Conservation (phyloP, 2,329 filamentous ascomycete species). For the Capronia epimyces region DNA sequence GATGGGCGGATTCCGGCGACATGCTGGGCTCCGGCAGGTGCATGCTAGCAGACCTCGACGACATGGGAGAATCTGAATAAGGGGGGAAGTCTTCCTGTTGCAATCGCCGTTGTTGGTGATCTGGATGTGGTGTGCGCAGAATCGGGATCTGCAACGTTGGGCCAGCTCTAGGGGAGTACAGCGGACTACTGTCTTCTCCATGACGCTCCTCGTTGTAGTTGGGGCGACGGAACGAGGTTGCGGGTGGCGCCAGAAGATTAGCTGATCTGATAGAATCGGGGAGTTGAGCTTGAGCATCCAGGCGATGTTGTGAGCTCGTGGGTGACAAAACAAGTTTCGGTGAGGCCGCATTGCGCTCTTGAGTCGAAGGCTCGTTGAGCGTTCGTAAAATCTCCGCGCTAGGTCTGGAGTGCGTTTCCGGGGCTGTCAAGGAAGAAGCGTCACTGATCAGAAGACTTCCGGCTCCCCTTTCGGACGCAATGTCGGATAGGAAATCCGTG, state of each 20-base stretch:
- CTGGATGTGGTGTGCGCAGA: constrained; percentile 22
- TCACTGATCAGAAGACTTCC: constrained; percentile 15
- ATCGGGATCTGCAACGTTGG: constrained; percentile 21
- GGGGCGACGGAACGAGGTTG: constrained; percentile 28
- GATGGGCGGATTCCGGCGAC: constrained; percentile 42
- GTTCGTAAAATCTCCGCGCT: constrained; percentile 17
- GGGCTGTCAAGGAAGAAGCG: constrained; percentile 2
- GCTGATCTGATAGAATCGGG: constrained; percentile 13
- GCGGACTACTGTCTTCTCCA: constrained; percentile 12
- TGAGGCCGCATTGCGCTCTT: constrained; percentile 31
- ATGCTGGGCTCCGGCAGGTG: constrained; percentile 50
- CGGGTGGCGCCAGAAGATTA: constrained; percentile 23
- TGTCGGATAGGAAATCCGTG: constrained; percentile 32
- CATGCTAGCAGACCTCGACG: constrained; percentile 51
- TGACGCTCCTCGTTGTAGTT: constrained; percentile 35
- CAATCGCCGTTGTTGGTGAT: constrained; percentile 35
- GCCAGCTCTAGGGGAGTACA: constrained; percentile 9
- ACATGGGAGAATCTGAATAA: constrained; percentile 54
- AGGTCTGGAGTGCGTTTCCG: constrained; percentile 9
- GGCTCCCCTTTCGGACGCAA: constrained; percentile 7
- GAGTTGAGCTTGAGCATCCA: constrained; percentile 31
- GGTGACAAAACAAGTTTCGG: constrained; percentile 39
- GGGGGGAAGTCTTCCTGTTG: constrained; percentile 60
- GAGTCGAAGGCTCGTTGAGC: constrained; percentile 19
- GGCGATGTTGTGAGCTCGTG: constrained; percentile 32